Base-by-base conservation (phyloP, 2,329 filamentous ascomycete species). In the Penicillium freii region DNA sequence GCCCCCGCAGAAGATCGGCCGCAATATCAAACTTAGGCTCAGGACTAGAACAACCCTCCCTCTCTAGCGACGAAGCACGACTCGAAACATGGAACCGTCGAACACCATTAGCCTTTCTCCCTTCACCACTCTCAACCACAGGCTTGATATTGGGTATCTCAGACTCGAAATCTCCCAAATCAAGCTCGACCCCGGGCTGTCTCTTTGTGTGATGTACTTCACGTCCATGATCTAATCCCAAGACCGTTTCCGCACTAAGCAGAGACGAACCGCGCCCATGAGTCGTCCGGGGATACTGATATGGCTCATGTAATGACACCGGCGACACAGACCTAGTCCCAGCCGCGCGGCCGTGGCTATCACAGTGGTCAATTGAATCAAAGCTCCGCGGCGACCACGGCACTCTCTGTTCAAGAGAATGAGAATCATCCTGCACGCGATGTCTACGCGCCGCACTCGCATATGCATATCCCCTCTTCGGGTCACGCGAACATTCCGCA, bases 11-110 rank as follows among this genome's bases (percentile, higher is more conserved):
- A 36, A 56, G 42, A 46, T 56, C 54, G 11, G 54, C 54, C n/a
- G 42, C 54, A 42, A 56, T 53, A 47, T 56, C 49, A 53, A 56
- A 56, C 13, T 53, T 47, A 1, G 54, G n/a, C 29, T 56, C 54
- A 5, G 54, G 19, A 8, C 33, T 36, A 25, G 42, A 34, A 19
- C 19, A 4, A 5, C 13, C 31, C 17, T 54, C 45, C 8, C 10
- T 11, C 29, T 19, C 29, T 0, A 13, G 38, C 1, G 36, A 34
- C n/a, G 36, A 27, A 17, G 3, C 36, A 27, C 48, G 39, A 34
- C 38, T 43, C 2, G 44, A 21, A 25, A 11, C 21, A 25, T 33
- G 6, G 1, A 46, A 17, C 15, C 23, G 19, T 34, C 45, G 38
- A 34, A 5, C 15, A 5, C 7, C 8, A 29, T 23, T 8, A 0